Conservation (phyloP, 495 filamentous ascomycete species). For the Elasticomyces elasticus region DNA sequence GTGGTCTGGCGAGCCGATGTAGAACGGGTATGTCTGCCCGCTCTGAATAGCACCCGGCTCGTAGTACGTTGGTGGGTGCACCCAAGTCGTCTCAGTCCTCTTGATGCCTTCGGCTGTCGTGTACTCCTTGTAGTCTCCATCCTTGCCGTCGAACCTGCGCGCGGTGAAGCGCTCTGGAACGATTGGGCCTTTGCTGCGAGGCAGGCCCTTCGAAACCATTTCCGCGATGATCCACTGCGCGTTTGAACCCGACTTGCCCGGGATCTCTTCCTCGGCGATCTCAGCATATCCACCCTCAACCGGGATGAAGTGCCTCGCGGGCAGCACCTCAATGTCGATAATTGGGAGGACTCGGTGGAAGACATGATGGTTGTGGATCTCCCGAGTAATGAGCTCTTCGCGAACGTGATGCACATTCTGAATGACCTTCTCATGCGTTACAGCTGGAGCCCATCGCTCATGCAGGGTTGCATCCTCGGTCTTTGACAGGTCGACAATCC, state of each 20-base stretch:
- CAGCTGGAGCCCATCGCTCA: conserved; percentile 32
- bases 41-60: conserved; percentile 26
- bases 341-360: conserved; percentile 45
- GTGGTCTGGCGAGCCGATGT: conserved; percentile 15
- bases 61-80: conserved; percentile 31
- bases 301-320: conserved; percentile 32
- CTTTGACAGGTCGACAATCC: conserved; percentile 22
- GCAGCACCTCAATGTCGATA: conserved; percentile 40
- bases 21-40: conserved; percentile 27
- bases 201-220: conserved; percentile 1
- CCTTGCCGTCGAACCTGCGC: conserved; percentile 15
- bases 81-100: conserved; percentile 30
- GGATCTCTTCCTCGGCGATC: conserved; percentile 13
- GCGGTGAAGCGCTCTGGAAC: conserved; percentile 14
- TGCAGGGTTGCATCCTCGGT: conserved; percentile 23
- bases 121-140: conserved; percentile 23
- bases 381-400: conserved; percentile 43
- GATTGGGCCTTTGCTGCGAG: neutral
- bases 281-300: conserved; percentile 18
- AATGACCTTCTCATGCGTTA: conserved; percentile 44
- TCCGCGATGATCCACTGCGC: conserved; percentile 17
- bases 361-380: conserved; percentile 47
- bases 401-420: conserved; percentile 38
- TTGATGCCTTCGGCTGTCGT: conserved; percentile 30
- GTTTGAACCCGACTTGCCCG: conserved; percentile 4